phyloP scores from a whole-genome alignment of 306 rosid species.

The Trichosanthes truncata region DNA sequence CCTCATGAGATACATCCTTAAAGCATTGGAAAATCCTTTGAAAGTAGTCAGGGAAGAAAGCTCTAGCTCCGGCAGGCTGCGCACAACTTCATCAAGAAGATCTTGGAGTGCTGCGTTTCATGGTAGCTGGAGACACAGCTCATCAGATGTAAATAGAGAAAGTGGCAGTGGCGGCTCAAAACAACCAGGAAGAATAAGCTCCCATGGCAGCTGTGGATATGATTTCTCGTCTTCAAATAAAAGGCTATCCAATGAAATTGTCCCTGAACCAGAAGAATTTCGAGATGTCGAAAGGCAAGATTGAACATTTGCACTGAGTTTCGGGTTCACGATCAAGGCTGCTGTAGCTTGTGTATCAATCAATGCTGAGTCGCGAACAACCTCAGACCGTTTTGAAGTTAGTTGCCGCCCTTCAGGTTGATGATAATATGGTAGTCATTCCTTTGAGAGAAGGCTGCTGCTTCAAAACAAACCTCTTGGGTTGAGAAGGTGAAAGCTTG shows the following conservation, averaged over 20 bases:
- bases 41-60: slow-evolving; percentile 78
- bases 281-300: slow-evolving; percentile 45
- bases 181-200: slow-evolving; percentile 54
- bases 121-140: slow-evolving; percentile 88
- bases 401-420: background rate
- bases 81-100: slow-evolving; percentile 69
- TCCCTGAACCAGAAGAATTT: slow-evolving; percentile 77
- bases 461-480: background rate
- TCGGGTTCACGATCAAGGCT: background rate
- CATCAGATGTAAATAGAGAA: slow-evolving; percentile 60
- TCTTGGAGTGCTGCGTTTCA: slow-evolving; percentile 80
- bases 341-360: background rate
- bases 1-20: slow-evolving; percentile 68
- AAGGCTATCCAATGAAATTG: slow-evolving; percentile 71
- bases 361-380: background rate
- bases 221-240: slow-evolving; percentile 71
- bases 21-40: slow-evolving; percentile 91
- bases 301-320: background rate
- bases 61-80: slow-evolving; percentile 61
- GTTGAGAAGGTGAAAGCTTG: background rate
- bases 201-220: slow-evolving; percentile 64
- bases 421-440: background rate
- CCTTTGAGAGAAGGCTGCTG: slow-evolving; percentile 2
- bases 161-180: slow-evolving; percentile 31
- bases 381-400: background rate